phyloP scores from a whole-genome alignment of 768 basidiomycete species.

The Lactifluus hygrophoroides region DNA sequence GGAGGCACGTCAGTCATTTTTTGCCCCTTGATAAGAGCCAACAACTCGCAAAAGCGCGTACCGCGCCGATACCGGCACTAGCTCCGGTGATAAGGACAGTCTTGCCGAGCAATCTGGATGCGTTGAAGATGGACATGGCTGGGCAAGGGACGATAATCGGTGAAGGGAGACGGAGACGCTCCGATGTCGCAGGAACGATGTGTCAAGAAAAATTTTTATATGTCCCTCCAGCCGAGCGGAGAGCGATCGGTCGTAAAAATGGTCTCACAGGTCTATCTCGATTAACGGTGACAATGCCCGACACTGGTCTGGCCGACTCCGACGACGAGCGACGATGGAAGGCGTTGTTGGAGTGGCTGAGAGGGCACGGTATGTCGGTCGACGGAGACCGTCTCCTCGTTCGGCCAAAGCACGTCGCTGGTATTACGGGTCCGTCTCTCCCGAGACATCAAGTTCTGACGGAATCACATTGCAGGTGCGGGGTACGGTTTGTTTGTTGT shows the following conservation, averaged over 20 bases:
- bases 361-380: constrained; percentile 21
- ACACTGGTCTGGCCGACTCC: not conserved
- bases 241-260: not conserved
- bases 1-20: not conserved
- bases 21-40: too few relatives aligned
- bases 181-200: too few relatives aligned
- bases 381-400: constrained; percentile 37
- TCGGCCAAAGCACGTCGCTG: constrained; percentile 42
- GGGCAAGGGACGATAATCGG: not conserved
- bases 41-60: constrained; percentile 29
- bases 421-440: constrained; percentile 31
- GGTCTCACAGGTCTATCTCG: not conserved
- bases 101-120: constrained; percentile 72
- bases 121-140: constrained; percentile 73
- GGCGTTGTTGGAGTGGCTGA: constrained; percentile 14
- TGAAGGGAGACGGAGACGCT: not conserved
- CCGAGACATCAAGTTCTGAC: not conserved
- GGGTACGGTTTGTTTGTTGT: constrained; percentile 65
- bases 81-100: constrained; percentile 87
- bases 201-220: too few relatives aligned
- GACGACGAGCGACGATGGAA: constrained; percentile 13
- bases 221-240: not conserved
- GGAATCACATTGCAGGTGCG: constrained; percentile 34
- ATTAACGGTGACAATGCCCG: not conserved
- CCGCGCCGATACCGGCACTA: constrained; percentile 83